These are phyloP conservation scores for Tephrocybe sp. DNA, from an alignment of 768 basidiomycete species.

Conservation along the genomic window DNA sequence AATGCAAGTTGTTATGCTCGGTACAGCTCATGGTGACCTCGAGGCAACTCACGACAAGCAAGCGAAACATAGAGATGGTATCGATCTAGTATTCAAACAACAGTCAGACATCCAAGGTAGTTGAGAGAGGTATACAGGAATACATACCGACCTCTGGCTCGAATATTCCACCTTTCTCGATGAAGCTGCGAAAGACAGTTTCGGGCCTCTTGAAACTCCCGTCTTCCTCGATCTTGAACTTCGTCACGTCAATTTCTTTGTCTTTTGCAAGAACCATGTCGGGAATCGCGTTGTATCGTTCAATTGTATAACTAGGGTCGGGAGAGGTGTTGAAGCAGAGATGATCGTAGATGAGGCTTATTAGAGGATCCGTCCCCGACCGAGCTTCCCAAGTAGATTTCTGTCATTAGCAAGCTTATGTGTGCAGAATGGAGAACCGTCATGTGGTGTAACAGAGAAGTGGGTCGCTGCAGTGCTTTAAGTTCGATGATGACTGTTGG, in stretches of 20 bases:
- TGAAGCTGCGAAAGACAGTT: constrained; percentile 53
- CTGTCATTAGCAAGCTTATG: no score
- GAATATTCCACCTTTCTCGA: constrained; percentile 41
- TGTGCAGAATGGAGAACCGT: no score
- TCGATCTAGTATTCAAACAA: constrained; percentile 62
- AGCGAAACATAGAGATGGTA: constrained; percentile 91
- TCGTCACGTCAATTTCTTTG: constrained; percentile 44
- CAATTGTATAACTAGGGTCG: not conserved
- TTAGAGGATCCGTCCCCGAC: not conserved
- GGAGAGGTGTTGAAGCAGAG: not conserved
- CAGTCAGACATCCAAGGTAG: not conserved
- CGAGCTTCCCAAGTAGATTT: no score
- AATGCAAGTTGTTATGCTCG: no score
- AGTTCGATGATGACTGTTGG: no score
- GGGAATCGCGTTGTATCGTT: no score
- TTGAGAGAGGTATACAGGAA: not conserved
- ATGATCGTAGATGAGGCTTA: no score
- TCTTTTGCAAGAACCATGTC: constrained; percentile 10
- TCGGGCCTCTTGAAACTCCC: constrained; percentile 66
- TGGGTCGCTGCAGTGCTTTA: no score
- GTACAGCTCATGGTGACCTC: not conserved
- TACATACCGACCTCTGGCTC: constrained; percentile 71
- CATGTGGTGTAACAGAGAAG: no score
- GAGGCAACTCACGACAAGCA: constrained; percentile 65
- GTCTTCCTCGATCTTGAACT: constrained; percentile 52